Evolutionary conservation across 345 rosid species (phyloP).

Genomic region (Euclidium syriacum): DNA sequence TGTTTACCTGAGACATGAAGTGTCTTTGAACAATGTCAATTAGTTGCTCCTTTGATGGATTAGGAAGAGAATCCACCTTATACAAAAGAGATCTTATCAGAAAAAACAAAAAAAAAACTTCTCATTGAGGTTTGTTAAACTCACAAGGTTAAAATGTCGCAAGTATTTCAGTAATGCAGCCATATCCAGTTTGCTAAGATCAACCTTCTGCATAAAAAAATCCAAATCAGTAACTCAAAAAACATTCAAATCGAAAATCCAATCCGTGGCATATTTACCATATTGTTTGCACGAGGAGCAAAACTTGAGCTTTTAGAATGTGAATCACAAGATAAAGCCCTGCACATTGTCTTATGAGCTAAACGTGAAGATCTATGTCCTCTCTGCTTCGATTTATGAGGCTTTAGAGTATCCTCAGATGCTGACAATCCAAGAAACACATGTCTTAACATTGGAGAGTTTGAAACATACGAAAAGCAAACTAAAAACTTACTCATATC

Average conservation of each 20-base stretch:
- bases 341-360: constrained; percentile 63
- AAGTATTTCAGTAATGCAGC: constrained; percentile 81
- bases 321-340: constrained; percentile 75
- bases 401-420: constrained; percentile 76
- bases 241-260: neutral
- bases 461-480: neutral
- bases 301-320: constrained; percentile 67
- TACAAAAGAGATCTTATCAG: neutral
- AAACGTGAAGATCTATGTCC: constrained; percentile 66
- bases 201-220: constrained; percentile 54
- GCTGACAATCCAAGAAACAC: constrained; percentile 35
- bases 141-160: constrained; percentile 91
- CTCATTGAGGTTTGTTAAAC: constrained; percentile 26
- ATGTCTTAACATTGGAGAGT: neutral
- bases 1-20: constrained; percentile 85
- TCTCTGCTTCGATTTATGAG: constrained; percentile 73
- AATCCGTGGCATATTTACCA: constrained; percentile 43
- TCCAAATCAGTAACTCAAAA: neutral
- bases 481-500: constrained; percentile 63
- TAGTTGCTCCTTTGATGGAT: constrained; percentile 82
- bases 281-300: constrained; percentile 47
- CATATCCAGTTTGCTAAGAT: constrained; percentile 89
- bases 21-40: constrained; percentile 81
- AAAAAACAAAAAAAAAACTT: neutral
- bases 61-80: constrained; percentile 74